phyloP scores from a whole-genome alignment of 805 yeast species.

The Debaryomyces castellii region DNA sequence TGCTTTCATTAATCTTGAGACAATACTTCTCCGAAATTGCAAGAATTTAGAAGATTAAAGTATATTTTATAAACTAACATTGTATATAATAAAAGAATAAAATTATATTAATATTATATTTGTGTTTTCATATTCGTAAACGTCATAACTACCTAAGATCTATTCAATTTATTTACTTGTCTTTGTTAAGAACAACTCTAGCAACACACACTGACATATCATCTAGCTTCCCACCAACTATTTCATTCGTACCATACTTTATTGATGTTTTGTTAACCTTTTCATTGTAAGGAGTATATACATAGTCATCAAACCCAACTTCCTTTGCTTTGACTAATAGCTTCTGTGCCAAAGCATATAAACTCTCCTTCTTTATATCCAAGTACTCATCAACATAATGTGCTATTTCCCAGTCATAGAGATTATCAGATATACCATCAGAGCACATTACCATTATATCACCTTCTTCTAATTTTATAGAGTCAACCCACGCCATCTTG shows the following conservation, averaged over 20 bases:
- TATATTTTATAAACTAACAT: neutral
- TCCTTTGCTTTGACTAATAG: conserved; percentile 46
- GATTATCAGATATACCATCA: conserved; percentile 55
- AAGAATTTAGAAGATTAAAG: neutral
- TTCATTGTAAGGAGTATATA: conserved; percentile 54
- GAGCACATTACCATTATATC: conserved; percentile 50
- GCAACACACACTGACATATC: conserved; percentile 55
- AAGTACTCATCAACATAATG: conserved; percentile 34
- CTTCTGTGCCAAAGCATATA: conserved; percentile 40
- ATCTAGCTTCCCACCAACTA: conserved; percentile 55
- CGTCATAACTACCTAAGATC: neutral
- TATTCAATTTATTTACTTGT: conserved; percentile 2
- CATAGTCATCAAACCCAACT: conserved; percentile 52
- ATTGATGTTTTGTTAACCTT: conserved; percentile 44
- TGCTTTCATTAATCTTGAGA: conserved; percentile 83
- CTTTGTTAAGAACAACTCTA: conserved; percentile 27
- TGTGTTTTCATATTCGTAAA: neutral
- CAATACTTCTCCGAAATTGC: conserved; percentile 81
- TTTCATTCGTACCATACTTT: conserved; percentile 27
- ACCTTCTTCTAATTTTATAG: conserved; percentile 35
- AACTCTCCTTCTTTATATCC: conserved; percentile 23
- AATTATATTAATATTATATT: neutral
- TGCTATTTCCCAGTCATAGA: conserved; percentile 48
- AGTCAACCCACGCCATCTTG: conserved; percentile 46
- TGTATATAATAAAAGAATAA: conserved; percentile 2